These are phyloP conservation scores for Metschnikowia corniflorae DNA, from an alignment of 805 yeast genomes.

Conservation along the genomic window DNA sequence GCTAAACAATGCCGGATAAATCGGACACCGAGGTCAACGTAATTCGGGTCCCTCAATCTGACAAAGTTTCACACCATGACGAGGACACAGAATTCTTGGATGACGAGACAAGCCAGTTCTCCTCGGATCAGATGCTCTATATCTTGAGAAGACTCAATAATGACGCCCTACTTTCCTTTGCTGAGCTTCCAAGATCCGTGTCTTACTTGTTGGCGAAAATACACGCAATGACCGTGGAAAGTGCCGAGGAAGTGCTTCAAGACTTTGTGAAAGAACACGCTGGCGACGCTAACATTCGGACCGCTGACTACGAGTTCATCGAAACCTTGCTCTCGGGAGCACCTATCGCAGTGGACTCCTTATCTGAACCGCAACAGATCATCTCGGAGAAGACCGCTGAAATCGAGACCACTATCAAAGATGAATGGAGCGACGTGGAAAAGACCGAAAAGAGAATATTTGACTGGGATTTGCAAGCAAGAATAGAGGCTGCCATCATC, in stretches of 20 bases:
- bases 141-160: constrained; percentile 26
- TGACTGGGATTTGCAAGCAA: constrained; percentile 1
- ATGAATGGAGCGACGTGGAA: not conserved
- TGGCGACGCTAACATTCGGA: constrained; percentile 47
- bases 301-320: constrained; percentile 32
- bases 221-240: constrained; percentile 30
- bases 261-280: constrained; percentile 39
- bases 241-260: constrained; percentile 37
- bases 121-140: constrained; percentile 26
- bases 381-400: constrained; percentile 5
- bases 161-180: constrained; percentile 23
- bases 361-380: too few species aligned
- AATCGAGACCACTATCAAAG: constrained; percentile 13
- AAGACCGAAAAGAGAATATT: not conserved
- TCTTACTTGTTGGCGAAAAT: constrained; percentile 41
- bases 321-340: constrained; percentile 11
- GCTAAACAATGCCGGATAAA: too few species aligned
- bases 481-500: constrained; percentile 7
- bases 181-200: constrained; percentile 30
- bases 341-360: not conserved
- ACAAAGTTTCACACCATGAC: too few species aligned
- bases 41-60: too few species aligned
- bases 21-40: too few species aligned
- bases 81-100: too few species aligned
- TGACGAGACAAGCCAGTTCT: too few species aligned